Conservation (phyloP, 208 protist species). For the Angomonas ambiguus region DNA sequence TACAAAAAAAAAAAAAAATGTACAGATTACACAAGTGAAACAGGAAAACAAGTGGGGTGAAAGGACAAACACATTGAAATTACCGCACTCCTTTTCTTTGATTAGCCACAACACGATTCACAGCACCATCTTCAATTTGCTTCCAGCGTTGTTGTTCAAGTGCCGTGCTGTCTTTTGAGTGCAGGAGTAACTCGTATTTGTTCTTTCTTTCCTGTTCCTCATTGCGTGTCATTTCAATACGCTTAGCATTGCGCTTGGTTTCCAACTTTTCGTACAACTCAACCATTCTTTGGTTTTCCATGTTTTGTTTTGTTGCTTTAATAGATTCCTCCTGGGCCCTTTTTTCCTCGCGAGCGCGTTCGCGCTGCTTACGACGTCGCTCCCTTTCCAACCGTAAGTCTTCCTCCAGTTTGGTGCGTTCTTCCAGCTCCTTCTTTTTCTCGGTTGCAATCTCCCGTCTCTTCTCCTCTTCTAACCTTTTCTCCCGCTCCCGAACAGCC, state of each 20-base stretch:
- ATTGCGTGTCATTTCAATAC: constrained; percentile 19
- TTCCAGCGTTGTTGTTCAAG: constrained; percentile 70
- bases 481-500: constrained; percentile 9
- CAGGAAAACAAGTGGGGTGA: background rate
- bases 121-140: constrained; percentile 61
- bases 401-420: constrained; percentile 15
- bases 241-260: constrained; percentile 28
- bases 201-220: constrained; percentile 41
- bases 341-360: background rate
- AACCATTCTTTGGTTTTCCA: constrained; percentile 41
- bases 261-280: constrained; percentile 49
- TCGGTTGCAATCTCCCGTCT: constrained; percentile 17
- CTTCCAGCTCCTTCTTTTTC: constrained; percentile 15
- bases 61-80: background rate
- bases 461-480: constrained; percentile 12
- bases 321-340: constrained; percentile 15
- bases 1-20: constrained; percentile 3
- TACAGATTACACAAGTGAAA: background rate
- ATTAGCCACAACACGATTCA: constrained; percentile 29
- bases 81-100: constrained; percentile 20
- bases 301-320: constrained; percentile 22
- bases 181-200: constrained; percentile 55
- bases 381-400: constrained; percentile 32
- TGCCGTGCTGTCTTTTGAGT: constrained; percentile 42
- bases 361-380: constrained; percentile 2